Evolutionary conservation across 2,329 filamentous ascomycete species (phyloP).

Genomic region (Nothopassalora personata): DNA sequence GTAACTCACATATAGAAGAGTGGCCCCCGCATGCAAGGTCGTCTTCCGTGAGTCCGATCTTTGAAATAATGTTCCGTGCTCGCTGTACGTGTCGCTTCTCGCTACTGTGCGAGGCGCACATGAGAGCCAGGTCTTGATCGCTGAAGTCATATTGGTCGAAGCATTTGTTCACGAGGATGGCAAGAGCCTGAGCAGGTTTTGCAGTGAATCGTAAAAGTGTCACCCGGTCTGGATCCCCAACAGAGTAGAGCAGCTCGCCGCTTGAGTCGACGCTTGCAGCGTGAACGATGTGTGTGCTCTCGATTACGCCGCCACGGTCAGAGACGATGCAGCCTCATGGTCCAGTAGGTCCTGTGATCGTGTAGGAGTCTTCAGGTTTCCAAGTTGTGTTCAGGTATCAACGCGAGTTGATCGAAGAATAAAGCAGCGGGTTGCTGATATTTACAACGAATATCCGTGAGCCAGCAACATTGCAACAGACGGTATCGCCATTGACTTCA

Average conservation of each 20-base stretch:
- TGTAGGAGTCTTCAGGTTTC: too few relatives aligned
- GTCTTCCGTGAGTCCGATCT: slow-evolving; percentile 31
- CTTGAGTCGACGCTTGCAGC: slow-evolving; percentile 30
- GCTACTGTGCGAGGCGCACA: slow-evolving; percentile 46
- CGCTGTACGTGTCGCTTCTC: slow-evolving; percentile 40
- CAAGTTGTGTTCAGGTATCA: too few relatives aligned
- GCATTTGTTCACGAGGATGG: slow-evolving; percentile 40
- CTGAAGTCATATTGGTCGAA: slow-evolving; percentile 36
- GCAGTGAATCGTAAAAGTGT: slow-evolving; percentile 44
- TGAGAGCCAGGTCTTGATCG: slow-evolving; percentile 42
- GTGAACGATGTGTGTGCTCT: slow-evolving; percentile 38
- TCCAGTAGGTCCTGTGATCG: background rate
- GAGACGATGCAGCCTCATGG: background rate
- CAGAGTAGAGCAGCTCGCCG: slow-evolving; percentile 37
- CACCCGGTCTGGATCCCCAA: slow-evolving; percentile 40
- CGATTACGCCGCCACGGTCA: background rate
- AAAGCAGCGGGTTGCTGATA: too few relatives aligned
- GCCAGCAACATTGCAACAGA: background rate
- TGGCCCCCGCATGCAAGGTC: slow-evolving; percentile 44
- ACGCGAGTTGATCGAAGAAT: too few relatives aligned
- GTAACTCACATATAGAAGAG: slow-evolving; percentile 9
- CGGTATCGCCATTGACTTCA: background rate
- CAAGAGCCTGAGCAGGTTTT: slow-evolving; percentile 45
- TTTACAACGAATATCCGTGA: background rate
- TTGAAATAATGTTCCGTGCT: slow-evolving; percentile 37